These are phyloP conservation scores for Aspergillus viridinutans DNA, from an alignment of 2,329 filamentous ascomycete genomes.

Conservation along the genomic window DNA sequence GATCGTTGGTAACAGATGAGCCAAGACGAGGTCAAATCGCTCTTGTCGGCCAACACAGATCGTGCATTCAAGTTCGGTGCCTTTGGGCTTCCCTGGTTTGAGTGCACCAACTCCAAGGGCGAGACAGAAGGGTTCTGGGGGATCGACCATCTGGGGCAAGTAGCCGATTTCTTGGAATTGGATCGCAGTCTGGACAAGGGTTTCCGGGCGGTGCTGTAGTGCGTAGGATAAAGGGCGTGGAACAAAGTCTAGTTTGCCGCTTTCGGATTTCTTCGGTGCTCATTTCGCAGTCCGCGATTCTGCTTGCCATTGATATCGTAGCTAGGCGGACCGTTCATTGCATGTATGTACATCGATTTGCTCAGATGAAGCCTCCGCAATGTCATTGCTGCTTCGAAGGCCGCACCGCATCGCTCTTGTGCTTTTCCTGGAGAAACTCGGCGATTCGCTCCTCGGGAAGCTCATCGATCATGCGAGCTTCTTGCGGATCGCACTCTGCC, in stretches of 20 bases:
- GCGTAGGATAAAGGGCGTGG: neutral
- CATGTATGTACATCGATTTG: slow-evolving; percentile 2
- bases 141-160: slow-evolving; percentile 56
- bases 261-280: neutral
- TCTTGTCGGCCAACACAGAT: slow-evolving; percentile 48
- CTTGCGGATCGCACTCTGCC: neutral
- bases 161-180: slow-evolving; percentile 51
- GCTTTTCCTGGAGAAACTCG: slow-evolving; percentile 30
- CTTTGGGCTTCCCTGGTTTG: slow-evolving; percentile 60
- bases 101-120: slow-evolving; percentile 52
- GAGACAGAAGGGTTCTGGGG: slow-evolving; percentile 57
- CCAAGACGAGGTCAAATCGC: slow-evolving; percentile 43
- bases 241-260: neutral
- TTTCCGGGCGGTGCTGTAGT: slow-evolving; percentile 26
- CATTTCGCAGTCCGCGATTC: neutral
- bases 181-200: slow-evolving; percentile 33
- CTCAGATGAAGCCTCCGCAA: neutral
- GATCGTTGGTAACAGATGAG: slow-evolving; percentile 14
- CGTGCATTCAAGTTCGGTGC: slow-evolving; percentile 50
- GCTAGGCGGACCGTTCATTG: neutral
- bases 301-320: neutral
- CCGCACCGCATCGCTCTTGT: slow-evolving; percentile 20
- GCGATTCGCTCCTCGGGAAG: slow-evolving; percentile 28
- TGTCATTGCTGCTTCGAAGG: slow-evolving; percentile 5
- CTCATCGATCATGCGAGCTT: slow-evolving; percentile 20